Evolutionary conservation across 2,329 filamentous ascomycete genomes (phyloP).

Genomic region (Colletotrichum noveboracense): DNA sequence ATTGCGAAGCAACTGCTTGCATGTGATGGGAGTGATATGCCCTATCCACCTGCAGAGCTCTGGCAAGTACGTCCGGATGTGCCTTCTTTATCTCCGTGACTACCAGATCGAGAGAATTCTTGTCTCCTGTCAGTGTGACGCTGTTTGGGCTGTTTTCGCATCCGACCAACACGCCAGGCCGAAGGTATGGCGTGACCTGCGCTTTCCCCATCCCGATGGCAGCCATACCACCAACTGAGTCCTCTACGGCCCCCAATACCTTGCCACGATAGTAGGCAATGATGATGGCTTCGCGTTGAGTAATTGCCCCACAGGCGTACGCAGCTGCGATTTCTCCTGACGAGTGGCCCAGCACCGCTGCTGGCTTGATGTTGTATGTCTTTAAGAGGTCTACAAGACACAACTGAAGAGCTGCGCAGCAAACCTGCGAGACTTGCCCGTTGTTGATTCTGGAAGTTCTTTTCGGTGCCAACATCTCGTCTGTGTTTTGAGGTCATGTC

Average conservation of each 20-base stretch:
- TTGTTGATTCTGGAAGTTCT: constrained; percentile 11
- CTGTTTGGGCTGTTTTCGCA: constrained; percentile 35
- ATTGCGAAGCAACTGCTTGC: background rate
- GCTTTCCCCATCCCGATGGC: constrained; percentile 39
- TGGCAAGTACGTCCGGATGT: constrained; percentile 31
- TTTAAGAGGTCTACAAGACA: constrained; percentile 43
- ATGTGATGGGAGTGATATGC: constrained; percentile 44
- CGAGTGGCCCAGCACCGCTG: constrained; percentile 45
- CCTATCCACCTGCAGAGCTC: constrained; percentile 39
- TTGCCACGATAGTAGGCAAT: constrained; percentile 44
- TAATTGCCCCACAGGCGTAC: constrained; percentile 42
- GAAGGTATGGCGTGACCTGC: constrained; percentile 31
- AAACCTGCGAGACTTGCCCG: constrained; percentile 14
- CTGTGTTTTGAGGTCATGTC: background rate
- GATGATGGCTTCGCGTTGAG: constrained; percentile 38
- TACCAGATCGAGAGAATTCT: constrained; percentile 23
- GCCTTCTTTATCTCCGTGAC: constrained; percentile 30
- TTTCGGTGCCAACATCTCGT: background rate
- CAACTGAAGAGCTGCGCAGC: constrained; percentile 41
- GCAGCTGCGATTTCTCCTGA: constrained; percentile 51
- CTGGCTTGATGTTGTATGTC: constrained; percentile 32
- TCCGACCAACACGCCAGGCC: constrained; percentile 28
- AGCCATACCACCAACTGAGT: constrained; percentile 39
- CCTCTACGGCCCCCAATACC: constrained; percentile 26
- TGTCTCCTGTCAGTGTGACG: constrained; percentile 31